Base-by-base conservation (phyloP, 2,329 filamentous ascomycete genomes). In the Sporothrix pallida region DNA sequence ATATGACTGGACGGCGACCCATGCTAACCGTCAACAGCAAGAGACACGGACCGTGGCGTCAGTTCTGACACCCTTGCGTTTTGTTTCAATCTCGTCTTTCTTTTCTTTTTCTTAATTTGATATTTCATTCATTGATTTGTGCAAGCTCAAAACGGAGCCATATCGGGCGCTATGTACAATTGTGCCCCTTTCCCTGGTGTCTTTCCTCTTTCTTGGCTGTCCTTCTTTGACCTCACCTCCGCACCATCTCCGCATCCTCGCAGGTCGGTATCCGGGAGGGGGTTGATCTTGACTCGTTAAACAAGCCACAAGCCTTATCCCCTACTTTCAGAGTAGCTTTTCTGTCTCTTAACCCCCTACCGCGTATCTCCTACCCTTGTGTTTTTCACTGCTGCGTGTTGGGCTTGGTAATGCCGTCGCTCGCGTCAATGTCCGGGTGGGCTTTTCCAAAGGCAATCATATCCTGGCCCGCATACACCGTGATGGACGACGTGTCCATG, bases 391-490 rank as follows among this genome's bases (percentile, higher is more conserved):
- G 10, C 20, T 13, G 20, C 20, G n/a, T 13, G 52, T 72, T 72
- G 60, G 63, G 37, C 52, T 12, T 50, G n/a, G 37, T 20, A 15
- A 72, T 20, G 52, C 71, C 71, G 23, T 72, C 62, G 17, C 63
- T 69, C 7, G 9, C 23, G 23, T 72, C 71, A 37, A 72, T 56
- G 50, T 17, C 71, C 62, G 71, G 71, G 20, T 60, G 62, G 63
- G 13, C 71, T 58, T 72, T 69, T 48, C 63, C 71, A 60, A 68
- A 72, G 13, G 52, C 63, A 60, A 72, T 72, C 62, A 68, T 58
- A 26, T 72, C 71, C 37, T 72, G 62, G 20, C 71, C 71, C 9
- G 71, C 71, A 42, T 68, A 72, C 62, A 72, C 71, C 3, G 50
- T 58, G 20, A 72, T 20, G 7, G 50, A 60, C 31, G 50, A 42